Conservation (phyloP, 169 alveolate species). For the Cryptosporidium sp. region DNA sequence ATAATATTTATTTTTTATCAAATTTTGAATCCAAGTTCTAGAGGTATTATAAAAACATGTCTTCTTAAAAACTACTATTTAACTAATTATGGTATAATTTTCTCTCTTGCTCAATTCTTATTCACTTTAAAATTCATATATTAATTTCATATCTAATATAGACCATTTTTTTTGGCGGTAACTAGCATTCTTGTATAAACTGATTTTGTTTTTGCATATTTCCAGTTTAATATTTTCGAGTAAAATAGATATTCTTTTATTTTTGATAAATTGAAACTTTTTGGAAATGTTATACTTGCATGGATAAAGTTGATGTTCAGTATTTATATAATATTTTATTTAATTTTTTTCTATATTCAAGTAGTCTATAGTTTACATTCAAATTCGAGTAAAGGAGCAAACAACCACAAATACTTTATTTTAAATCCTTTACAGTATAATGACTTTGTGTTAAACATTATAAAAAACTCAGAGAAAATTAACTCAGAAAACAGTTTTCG, state of each 20-base stretch:
- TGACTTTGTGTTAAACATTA: not conserved
- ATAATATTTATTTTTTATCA: not conserved
- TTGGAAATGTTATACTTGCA: not conserved
- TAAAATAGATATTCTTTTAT: not conserved
- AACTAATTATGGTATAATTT: not conserved
- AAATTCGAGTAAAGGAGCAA: not conserved
- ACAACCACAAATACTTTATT: not conserved
- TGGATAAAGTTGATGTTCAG: not conserved
- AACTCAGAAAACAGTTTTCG: not conserved
- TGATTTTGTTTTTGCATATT: constrained; percentile 4
- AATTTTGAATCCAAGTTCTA: not conserved
- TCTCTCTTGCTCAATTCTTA: not conserved
- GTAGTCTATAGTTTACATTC: not conserved
- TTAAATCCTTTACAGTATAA: not conserved
- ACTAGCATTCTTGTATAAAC: not conserved
- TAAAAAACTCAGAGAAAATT: not conserved
- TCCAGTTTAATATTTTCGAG: not conserved
- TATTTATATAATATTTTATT: not conserved
- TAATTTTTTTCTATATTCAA: not conserved
- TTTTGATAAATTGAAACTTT: not conserved
- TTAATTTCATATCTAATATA: not conserved
- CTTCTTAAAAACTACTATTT: not conserved
- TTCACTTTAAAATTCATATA: not conserved
- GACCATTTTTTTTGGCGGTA: constrained; percentile 15
- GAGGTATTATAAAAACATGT: not conserved